phyloP scores from a whole-genome alignment of 768 basidiomycete species.

The Sporobolomyces phaffii region DNA sequence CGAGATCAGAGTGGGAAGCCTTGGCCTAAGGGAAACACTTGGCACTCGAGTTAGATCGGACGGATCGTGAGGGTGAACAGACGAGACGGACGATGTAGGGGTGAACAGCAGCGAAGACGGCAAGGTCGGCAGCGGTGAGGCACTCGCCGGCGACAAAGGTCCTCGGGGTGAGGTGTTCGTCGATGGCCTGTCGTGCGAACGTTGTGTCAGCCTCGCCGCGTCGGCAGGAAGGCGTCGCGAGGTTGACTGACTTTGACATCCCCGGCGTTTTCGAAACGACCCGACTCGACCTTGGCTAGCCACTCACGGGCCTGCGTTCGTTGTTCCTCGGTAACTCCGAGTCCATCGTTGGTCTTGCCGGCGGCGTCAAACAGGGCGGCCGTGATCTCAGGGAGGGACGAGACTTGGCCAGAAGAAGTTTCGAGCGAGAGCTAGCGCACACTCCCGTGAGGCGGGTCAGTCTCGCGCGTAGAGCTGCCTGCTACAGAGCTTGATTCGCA shows the following conservation, averaged over 20 bases:
- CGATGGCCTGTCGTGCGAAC: slow-evolving; percentile 56
- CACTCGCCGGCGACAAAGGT: slow-evolving; percentile 82
- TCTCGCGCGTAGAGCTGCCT: too few relatives aligned
- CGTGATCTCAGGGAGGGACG: slow-evolving; percentile 26
- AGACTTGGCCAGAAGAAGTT: neutral
- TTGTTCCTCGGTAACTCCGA: slow-evolving; percentile 42
- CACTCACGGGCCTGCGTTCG: slow-evolving; percentile 58
- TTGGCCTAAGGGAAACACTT: slow-evolving; percentile 54
- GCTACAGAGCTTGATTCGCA: too few relatives aligned
- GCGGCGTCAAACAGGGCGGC: slow-evolving; percentile 33
- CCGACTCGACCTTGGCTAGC: slow-evolving; percentile 57
- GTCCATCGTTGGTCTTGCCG: slow-evolving; percentile 37
- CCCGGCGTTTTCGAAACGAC: slow-evolving; percentile 44
- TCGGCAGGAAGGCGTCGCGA: neutral
- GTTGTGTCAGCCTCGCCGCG: neutral
- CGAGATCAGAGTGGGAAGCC: slow-evolving; percentile 65
- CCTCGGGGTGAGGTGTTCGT: slow-evolving; percentile 63
- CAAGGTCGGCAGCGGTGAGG: slow-evolving; percentile 82
- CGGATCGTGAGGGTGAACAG: neutral
- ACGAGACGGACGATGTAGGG: slow-evolving; percentile 61
- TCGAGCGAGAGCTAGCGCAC: slow-evolving; percentile 11
- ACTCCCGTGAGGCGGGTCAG: neutral
- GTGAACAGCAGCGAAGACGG: slow-evolving; percentile 82
- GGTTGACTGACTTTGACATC: slow-evolving; percentile 23
- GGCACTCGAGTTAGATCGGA: neutral